Evolutionary conservation across 176 grass and related monocot genomes (phyloP).

Genomic region (Pharus latifolius): DNA sequence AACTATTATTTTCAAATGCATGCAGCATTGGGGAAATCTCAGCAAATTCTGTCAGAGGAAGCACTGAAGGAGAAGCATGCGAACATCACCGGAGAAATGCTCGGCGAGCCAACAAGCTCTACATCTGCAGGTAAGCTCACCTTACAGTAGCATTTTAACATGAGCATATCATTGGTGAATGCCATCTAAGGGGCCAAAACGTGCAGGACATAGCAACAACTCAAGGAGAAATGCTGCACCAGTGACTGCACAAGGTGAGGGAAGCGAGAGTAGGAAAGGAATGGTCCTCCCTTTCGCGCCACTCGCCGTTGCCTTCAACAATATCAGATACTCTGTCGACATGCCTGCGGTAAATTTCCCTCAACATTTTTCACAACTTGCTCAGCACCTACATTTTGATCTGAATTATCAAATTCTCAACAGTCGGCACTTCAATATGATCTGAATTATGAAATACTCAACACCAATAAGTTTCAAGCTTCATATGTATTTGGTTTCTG

Average conservation of each 20-base stretch:
- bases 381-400: not conserved
- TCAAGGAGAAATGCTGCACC: slow-evolving; percentile 23
- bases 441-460: not conserved
- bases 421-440: too few relatives aligned
- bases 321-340: slow-evolving; percentile 59
- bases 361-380: not conserved
- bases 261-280: slow-evolving; percentile 24
- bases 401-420: not conserved
- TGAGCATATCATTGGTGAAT: not conserved
- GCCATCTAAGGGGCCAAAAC: not conserved
- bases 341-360: slow-evolving; percentile 38
- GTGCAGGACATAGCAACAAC: not conserved
- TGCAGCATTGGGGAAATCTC: slow-evolving; percentile 38
- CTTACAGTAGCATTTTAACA: not conserved
- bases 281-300: slow-evolving; percentile 60
- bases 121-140: slow-evolving; percentile 10
- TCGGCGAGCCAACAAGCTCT: not conserved
- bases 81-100: slow-evolving; percentile 43
- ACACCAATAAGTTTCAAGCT: too few relatives aligned
- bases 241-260: not conserved
- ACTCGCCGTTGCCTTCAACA: slow-evolving; percentile 47
- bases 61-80: slow-evolving; percentile 53
- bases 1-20: not conserved
- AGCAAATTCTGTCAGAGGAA: slow-evolving; percentile 46
- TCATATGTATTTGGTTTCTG: not conserved